A percentile compares a stretch with the other conserved stretches of the same genome.
These are phyloP conservation scores for Psilocybe azurescens DNA, from an alignment of 768 basidiomycete species.

Conservation along the genomic window DNA sequence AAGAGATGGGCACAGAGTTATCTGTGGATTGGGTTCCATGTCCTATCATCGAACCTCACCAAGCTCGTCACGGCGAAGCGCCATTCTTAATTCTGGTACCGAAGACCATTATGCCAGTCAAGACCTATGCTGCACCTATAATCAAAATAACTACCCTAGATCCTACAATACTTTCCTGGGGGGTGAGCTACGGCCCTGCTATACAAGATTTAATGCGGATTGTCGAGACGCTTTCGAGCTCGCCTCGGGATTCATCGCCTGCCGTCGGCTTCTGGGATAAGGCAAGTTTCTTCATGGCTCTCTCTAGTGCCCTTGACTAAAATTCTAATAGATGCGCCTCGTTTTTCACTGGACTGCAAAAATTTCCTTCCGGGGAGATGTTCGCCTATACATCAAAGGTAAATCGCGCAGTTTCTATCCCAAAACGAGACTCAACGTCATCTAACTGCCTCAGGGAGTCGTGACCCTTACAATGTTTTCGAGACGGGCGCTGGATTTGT, in stretches of 20 bases:
- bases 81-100: conserved; percentile 71
- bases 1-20: conserved; percentile 75
- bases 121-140: conserved; percentile 82
- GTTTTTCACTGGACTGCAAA: conserved; percentile 84
- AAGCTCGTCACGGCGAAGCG: conserved; percentile 53
- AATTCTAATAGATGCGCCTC: conserved; percentile 60
- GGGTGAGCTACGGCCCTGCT: conserved; percentile 83
- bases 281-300: conserved; percentile 41
- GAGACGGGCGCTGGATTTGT: conserved; percentile 87
- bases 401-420: conserved; percentile 1
- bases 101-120: conserved; percentile 95
- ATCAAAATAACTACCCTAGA: conserved; percentile 69
- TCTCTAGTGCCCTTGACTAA: conserved; percentile 5
- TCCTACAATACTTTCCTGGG: conserved; percentile 85
- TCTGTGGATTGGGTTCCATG: conserved; percentile 79
- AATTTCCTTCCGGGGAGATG: conserved; percentile 70
- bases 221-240: conserved; percentile 78
- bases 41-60: conserved; percentile 60
- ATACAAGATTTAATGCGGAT: conserved; percentile 88
- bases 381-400: conserved; percentile 90
- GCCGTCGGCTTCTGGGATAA: conserved; percentile 96
- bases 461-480: conserved; percentile 75
- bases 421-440: not conserved
- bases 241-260: conserved; percentile 82
- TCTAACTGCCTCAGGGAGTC: conserved; percentile 58